These are phyloP conservation scores for Thymus quinquecostatus DNA, from an alignment of 257 asterid species.

Conservation along the genomic window DNA sequence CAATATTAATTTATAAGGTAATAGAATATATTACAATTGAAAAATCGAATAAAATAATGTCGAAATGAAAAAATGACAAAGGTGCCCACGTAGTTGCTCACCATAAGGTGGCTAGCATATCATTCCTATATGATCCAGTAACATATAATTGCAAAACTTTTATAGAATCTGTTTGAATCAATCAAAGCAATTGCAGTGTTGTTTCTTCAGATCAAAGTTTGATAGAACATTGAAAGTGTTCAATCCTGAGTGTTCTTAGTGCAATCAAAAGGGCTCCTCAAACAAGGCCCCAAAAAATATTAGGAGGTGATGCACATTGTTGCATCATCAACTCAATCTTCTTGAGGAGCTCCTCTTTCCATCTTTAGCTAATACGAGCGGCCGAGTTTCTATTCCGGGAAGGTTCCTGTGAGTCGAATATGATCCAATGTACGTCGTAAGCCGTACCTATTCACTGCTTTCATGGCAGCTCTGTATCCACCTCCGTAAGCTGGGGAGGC, in stretches of 20 bases:
- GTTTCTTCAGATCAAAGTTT: neutral
- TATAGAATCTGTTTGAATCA: neutral
- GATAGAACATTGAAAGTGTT: neutral
- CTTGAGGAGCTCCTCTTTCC: slow-evolving; percentile 36
- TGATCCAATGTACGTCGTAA: slow-evolving; percentile 77
- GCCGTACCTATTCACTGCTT: slow-evolving; percentile 80
- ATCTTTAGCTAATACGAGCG: neutral
- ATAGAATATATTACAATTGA: too few species aligned
- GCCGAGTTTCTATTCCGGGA: slow-evolving; percentile 48
- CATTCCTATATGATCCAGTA: neutral
- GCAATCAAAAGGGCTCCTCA: slow-evolving; percentile 19
- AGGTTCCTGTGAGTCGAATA: slow-evolving; percentile 58
- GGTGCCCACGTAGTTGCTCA: too few species aligned
- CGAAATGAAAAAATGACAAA: too few species aligned
- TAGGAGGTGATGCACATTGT: slow-evolving; percentile 39
- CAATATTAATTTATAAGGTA: too few species aligned
- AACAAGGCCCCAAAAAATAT: slow-evolving; percentile 32
- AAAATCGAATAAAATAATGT: too few species aligned
- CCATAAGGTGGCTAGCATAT: too few species aligned
- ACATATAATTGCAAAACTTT: neutral
- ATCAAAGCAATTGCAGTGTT: neutral
- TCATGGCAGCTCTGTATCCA: slow-evolving; percentile 81
- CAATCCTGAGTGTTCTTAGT: neutral
- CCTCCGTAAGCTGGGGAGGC: slow-evolving; percentile 93
- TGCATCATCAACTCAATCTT: slow-evolving; percentile 44